phyloP scores from a whole-genome alignment of 148 eudicot species.

The Chenopodium quinoa region DNA sequence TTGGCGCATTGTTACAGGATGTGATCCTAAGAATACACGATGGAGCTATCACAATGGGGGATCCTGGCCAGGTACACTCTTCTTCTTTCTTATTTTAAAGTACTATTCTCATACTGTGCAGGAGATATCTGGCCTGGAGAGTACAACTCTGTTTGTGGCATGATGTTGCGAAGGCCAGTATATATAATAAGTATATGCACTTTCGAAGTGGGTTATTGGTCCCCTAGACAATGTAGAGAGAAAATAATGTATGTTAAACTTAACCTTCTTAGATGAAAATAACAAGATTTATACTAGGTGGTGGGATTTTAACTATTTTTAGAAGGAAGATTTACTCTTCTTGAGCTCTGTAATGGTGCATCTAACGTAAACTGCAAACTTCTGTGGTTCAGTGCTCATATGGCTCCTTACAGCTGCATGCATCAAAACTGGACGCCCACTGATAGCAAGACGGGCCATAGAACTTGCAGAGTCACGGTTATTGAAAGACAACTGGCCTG shows the following conservation, averaged over 20 bases:
- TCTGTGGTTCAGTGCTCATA: conserved; percentile 53
- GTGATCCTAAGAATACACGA: conserved; percentile 94
- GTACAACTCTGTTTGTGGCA: not conserved
- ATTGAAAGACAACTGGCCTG: conserved; percentile 72
- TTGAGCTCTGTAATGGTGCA: not conserved
- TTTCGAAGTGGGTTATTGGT: not conserved
- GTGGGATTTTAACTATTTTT: not conserved
- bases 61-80: conserved; percentile 87
- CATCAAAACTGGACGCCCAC: conserved; percentile 69
- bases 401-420: conserved; percentile 86
- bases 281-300: not conserved
- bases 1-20: conserved; percentile 87
- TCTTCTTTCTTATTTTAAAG: not conserved
- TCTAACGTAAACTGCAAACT: not conserved
- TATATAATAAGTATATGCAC: not conserved
- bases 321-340: too few relatives aligned
- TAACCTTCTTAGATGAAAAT: not conserved
- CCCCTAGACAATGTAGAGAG: not conserved
- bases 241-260: not conserved
- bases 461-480: conserved; percentile 64
- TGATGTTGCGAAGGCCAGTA: not conserved
- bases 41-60: conserved; percentile 99
- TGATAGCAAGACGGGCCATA: conserved; percentile 67
- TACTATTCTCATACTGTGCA: not conserved
- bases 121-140: not conserved